Evolutionary conservation across 176 grass and related monocot species (phyloP), one percentile per base, ranked within the genome.

Genomic region (Stipa capillata): DNA sequence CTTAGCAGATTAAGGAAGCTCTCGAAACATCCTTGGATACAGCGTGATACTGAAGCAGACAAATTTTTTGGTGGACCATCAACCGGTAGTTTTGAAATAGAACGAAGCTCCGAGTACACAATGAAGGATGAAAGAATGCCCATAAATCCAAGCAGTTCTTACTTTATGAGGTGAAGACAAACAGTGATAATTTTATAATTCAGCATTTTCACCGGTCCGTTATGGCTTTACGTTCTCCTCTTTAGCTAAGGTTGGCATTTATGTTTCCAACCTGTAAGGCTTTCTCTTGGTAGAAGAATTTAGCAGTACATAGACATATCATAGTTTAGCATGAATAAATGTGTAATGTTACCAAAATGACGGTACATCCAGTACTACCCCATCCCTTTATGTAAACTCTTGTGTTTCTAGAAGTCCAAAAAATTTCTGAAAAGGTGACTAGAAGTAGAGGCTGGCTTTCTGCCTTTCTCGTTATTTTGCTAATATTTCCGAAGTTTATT

Each of bases 1-100:
- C 71, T 74, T 74, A 55, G 71, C 13, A 74, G 71, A 39, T 23
- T 74, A 55, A 54, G 71, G 31, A 74, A 74, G 35, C 1, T 73
- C 27, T 40, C 50, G 1, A 55, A 39, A 17, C 51, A 57, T 40
- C 72, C 72, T 25, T 28, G 51, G 50, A 74, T 74, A 74, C 51
- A 24, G 0, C 21, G 34, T 39, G 72, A 74, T 18, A 40, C 7
- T 20, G 34, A 57, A 51, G 56, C 21, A 57, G 34, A 40, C 7
- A 56, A 51, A 33, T 74, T 74, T 14, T 23, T 74, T 15, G 4
- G 51, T 55, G 13, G 24, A 7, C 53, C 42, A 48, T 70, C 65
- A 70, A 70, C 67, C 15, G 18, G 14, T 18, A 29, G 3, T 15
- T 28, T 55, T 27, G 71, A 74, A 55, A 74, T 6, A 24, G 49